A percentile compares a stretch with the other conserved stretches of the same genome.
Evolutionary conservation across 192 early-diverging fungal genomes (phyloP).

Genomic region (Physocladia obscura): DNA sequence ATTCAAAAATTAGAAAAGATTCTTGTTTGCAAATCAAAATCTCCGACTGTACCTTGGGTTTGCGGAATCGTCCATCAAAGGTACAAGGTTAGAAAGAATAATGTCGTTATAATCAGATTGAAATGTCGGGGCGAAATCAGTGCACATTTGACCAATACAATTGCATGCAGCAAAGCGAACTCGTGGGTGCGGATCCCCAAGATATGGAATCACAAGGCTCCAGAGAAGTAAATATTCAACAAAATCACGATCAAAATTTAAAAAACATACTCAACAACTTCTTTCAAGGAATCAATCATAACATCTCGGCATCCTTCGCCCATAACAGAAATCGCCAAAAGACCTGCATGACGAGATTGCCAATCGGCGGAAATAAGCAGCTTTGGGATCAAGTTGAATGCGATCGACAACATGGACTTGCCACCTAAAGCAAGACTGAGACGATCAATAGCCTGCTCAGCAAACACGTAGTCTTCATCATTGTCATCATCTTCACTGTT

Average conservation of each 20-base stretch:
- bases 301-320: slow-evolving; percentile 95
- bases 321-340: slow-evolving; percentile 93
- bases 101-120: slow-evolving; percentile 39
- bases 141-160: slow-evolving; percentile 95
- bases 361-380: slow-evolving; percentile 84
- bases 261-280: slow-evolving; percentile 64
- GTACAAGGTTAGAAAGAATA: slow-evolving; percentile 72
- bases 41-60: slow-evolving; percentile 52
- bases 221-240: too few relatives aligned
- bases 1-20: too few relatives aligned
- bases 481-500: slow-evolving; percentile 86
- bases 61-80: slow-evolving; percentile 77
- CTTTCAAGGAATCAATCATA: slow-evolving; percentile 86
- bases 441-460: slow-evolving; percentile 95
- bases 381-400: slow-evolving; percentile 85
- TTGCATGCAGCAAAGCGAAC: slow-evolving; percentile 97
- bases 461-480: slow-evolving; percentile 85
- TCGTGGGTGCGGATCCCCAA: slow-evolving; percentile 87
- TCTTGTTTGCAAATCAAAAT: too few relatives aligned
- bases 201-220: slow-evolving; percentile 71
- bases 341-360: slow-evolving; percentile 86
- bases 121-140: slow-evolving; percentile 78
- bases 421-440: slow-evolving; percentile 59
- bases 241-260: neutral
- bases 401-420: slow-evolving; percentile 81